Conservation (phyloP, 2,329 filamentous ascomycete genomes). For the Fusarium algeriense region DNA sequence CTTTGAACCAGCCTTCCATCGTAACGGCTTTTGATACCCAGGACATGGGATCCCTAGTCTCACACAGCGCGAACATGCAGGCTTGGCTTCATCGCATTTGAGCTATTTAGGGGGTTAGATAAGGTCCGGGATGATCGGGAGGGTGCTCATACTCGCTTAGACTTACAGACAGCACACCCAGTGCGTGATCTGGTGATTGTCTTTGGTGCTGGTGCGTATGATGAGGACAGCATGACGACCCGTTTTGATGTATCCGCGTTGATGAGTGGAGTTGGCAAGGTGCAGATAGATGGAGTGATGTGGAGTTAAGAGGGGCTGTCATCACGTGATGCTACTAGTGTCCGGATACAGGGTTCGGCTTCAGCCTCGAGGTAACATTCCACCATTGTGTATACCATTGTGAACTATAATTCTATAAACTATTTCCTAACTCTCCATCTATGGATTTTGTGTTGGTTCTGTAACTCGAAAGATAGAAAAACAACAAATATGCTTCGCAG, state of each 20-base stretch:
- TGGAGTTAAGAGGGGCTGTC: conserved; percentile 7
- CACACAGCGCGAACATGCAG: conserved; percentile 37
- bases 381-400: neutral
- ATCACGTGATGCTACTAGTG: conserved; percentile 10
- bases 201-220: conserved; percentile 31
- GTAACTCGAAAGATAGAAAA: too few relatives aligned
- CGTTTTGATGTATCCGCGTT: conserved; percentile 26
- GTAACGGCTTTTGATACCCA: conserved; percentile 39
- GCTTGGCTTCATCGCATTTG: conserved; percentile 41
- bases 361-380: neutral
- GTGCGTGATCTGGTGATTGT: conserved; percentile 42
- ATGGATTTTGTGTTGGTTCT: neutral
- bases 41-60: conserved; percentile 42
- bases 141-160: conserved; percentile 33
- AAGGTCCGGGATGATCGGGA: neutral
- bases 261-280: conserved; percentile 34
- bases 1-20: conserved; percentile 31
- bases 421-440: neutral
- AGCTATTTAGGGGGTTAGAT: conserved; percentile 30
- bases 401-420: neutral
- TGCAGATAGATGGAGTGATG: conserved; percentile 21
- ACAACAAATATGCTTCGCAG: neutral
- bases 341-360: neutral
- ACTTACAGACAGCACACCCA: conserved; percentile 42
- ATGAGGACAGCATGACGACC: conserved; percentile 24